Conservation (phyloP, 139 green algal species). For the Chlorella vulgaris region DNA sequence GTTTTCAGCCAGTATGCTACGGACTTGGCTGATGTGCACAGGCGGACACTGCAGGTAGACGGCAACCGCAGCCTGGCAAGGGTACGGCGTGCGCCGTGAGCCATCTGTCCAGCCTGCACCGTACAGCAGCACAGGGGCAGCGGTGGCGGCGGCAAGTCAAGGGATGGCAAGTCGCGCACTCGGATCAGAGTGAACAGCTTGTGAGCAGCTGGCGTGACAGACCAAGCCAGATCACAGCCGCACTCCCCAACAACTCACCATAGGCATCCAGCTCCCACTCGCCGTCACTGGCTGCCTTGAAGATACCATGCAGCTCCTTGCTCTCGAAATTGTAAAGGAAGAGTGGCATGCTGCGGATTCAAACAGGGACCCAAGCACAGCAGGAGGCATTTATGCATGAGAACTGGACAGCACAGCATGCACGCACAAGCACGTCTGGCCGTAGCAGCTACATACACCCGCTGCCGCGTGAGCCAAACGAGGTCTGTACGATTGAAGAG, state of each 20-base stretch:
- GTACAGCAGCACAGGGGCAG: too few species aligned
- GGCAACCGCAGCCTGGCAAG: conserved; percentile 43
- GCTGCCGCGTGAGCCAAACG: too few species aligned
- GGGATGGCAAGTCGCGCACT: too few species aligned
- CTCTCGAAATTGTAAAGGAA: conserved; percentile 70
- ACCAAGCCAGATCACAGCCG: too few species aligned
- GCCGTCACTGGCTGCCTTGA: conserved; percentile 38
- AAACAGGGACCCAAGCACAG: too few species aligned
- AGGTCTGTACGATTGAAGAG: neutral
- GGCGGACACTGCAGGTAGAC: conserved; percentile 44
- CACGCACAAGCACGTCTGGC: too few species aligned
- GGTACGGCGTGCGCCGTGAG: conserved; percentile 38
- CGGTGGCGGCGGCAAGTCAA: too few species aligned
- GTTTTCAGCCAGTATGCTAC: conserved; percentile 4
- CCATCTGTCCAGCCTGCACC: conserved; percentile 18
- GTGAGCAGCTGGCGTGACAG: too few species aligned
- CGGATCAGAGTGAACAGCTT: too few species aligned
- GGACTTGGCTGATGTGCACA: conserved; percentile 21
- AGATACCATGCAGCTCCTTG: conserved; percentile 62
- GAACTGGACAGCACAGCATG: too few species aligned
- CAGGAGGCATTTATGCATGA: too few species aligned
- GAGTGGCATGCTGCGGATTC: conserved; percentile 58
- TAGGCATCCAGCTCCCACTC: conserved; percentile 56
- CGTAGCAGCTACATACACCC: too few species aligned
- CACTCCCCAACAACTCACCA: conserved; percentile 23